These are phyloP conservation scores for Brassica juncea DNA, from an alignment of 345 rosid species.

Conservation along the genomic window DNA sequence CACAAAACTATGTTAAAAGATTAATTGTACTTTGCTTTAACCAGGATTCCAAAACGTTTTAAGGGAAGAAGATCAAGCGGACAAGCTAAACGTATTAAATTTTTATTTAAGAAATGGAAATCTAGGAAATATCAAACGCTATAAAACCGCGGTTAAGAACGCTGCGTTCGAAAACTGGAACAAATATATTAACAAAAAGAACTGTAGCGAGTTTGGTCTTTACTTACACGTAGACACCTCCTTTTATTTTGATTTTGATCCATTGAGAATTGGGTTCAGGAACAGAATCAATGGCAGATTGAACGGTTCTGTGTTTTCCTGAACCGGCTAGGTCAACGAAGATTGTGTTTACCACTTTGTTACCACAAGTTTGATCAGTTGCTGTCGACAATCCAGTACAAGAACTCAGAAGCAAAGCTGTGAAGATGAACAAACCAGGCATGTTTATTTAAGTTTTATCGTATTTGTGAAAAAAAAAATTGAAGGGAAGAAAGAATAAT, in stretches of 20 bases:
- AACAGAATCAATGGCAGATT: constrained; percentile 32
- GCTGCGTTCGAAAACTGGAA: background rate
- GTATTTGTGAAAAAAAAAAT: background rate
- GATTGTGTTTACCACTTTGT: constrained; percentile 36
- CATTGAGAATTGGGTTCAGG: constrained; percentile 18
- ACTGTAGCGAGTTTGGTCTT: constrained; percentile 1
- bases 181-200: background rate
- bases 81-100: background rate
- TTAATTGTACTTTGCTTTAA: constrained; percentile 4
- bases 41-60: background rate
- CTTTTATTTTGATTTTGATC: constrained; percentile 43
- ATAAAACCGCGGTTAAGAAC: constrained; percentile 19
- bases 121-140: background rate
- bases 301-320: constrained; percentile 24
- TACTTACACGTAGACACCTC: constrained; percentile 41
- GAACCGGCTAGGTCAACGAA: constrained; percentile 33
- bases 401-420: constrained; percentile 27
- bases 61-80: background rate
- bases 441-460: background rate
- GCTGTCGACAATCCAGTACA: constrained; percentile 24
- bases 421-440: constrained; percentile 30
- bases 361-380: constrained; percentile 31
- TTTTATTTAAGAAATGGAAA: background rate
- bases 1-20: background rate
- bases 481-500: background rate